Evolutionary conservation across 2,329 filamentous ascomycete species (phyloP), one percentile per base, ranked within the genome.

Genomic region (Sphaerulina musiva): DNA sequence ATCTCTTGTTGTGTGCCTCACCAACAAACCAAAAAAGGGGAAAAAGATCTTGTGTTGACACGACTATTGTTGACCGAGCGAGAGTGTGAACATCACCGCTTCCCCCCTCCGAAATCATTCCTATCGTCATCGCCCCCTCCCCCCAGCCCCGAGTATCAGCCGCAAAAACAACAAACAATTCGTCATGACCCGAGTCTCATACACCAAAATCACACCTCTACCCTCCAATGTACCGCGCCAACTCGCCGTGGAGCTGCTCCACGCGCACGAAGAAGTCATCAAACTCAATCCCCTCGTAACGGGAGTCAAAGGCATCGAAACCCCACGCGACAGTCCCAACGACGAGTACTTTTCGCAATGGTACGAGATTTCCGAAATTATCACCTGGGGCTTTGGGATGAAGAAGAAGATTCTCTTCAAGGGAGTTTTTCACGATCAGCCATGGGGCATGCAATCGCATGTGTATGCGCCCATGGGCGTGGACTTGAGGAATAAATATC

Each of bases 321-420:
- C 84, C 1, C 84, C 84, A 29, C 83, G 82, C 71, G 77, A 84
- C 70, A 83, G 43, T 47, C 78, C 81, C 53, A 74, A 82, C 60
- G 84, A 87, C 70, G 84, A 87, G 69, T 87, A 78, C 71, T 87
- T 85, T 70, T 82, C 82, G 58, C 85, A 84, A 31, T 87, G 84
- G 84, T 87, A 87, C 68, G 83, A 87, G 69, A 86, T 87, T 65
- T 79, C 74, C 54, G 79, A 87, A 74, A 79, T 82, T 63, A 83
- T 87, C 56, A 83, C 86, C 66, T 81, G 82, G 62, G 72, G 86
- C 5, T 84, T 84, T 0, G 84, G 84, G 34, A 72, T 86, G 52
- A 84, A 84, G 60, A 81, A 76, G 70, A 75, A 81, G 65, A 84
- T 87, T 69, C 78, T 75, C 45, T 87, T 87, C 72, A 85, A 82